Evolutionary conservation across 257 asterid genomes (phyloP).

Genomic region (Penstemon eatonii): DNA sequence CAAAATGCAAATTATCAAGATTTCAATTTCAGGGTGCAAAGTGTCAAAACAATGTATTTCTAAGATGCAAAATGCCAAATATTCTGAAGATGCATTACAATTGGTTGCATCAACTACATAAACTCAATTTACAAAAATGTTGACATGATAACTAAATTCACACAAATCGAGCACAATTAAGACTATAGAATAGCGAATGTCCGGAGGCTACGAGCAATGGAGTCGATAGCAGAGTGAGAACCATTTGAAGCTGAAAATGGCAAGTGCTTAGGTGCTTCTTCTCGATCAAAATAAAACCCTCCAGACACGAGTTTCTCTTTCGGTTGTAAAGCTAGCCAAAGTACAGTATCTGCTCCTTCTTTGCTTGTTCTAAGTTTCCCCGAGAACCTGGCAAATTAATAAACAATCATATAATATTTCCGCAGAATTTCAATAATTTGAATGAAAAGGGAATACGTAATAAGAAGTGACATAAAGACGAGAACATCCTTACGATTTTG

Average conservation of each 20-base stretch:
- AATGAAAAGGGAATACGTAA: not conserved
- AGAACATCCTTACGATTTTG: slow-evolving; percentile 50
- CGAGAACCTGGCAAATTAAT: slow-evolving; percentile 48
- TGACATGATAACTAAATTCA: too few species aligned
- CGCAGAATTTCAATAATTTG: not conserved
- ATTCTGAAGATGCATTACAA: too few species aligned
- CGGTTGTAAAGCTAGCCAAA: slow-evolving; percentile 91
- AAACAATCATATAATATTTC: not conserved
- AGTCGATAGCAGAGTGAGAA: slow-evolving; percentile 62
- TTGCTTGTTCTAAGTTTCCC: slow-evolving; percentile 80
- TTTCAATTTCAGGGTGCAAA: too few species aligned
- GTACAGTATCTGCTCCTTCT: slow-evolving; percentile 84
- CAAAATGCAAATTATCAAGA: too few species aligned
- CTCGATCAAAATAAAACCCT: slow-evolving; percentile 75
- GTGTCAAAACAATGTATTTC: too few species aligned
- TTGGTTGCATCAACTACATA: too few species aligned
- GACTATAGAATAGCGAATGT: slow-evolving; percentile 39
- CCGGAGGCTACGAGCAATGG: slow-evolving; percentile 47
- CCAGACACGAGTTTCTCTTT: slow-evolving; percentile 70
- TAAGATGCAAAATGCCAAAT: too few species aligned
- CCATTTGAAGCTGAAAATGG: slow-evolving; percentile 60
- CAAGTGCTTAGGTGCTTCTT: slow-evolving; percentile 81
- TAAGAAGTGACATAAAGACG: not conserved
- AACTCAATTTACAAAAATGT: too few species aligned
- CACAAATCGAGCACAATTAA: too few species aligned